phyloP scores from a whole-genome alignment of 2,329 filamentous ascomycete species.

The Monosporascus sp. region DNA sequence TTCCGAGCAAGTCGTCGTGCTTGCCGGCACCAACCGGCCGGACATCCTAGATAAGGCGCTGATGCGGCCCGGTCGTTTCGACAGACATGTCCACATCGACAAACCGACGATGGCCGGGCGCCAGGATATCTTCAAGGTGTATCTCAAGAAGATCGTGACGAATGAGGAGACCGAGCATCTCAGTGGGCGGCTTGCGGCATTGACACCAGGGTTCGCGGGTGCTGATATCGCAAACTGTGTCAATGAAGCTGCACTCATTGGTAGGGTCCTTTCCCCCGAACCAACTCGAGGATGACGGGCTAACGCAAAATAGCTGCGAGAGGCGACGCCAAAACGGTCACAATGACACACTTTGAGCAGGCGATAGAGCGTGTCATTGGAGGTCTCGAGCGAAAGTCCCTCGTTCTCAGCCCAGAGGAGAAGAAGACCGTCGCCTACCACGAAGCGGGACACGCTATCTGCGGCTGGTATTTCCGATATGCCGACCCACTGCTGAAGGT shows the following conservation, averaged over 20 bases:
- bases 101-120: conserved; percentile 93
- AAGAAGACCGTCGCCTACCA: conserved; percentile 97
- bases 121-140: conserved; percentile 92
- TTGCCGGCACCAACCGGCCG: conserved; percentile 93
- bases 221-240: conserved; percentile 98
- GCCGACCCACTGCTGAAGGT: conserved; percentile 98
- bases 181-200: conserved; percentile 79
- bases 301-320: conserved; percentile 67
- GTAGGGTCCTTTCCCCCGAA: conserved; percentile 45
- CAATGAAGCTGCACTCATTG: conserved; percentile 94
- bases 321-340: conserved; percentile 71
- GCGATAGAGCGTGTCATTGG: conserved; percentile 97
- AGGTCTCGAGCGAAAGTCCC: conserved; percentile 93
- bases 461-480: conserved; percentile 94
- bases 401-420: conserved; percentile 88
- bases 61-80: conserved; percentile 94
- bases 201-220: conserved; percentile 95
- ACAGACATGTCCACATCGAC: conserved; percentile 94
- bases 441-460: conserved; percentile 96
- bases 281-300: conserved; percentile 14
- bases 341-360: conserved; percentile 90
- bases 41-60: conserved; percentile 93
- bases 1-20: conserved; percentile 88
- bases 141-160: conserved; percentile 91
- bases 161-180: conserved; percentile 84